Percentiles rank a stretch among this genome's conserved stretches.
These are phyloP conservation scores for Cordyceps militaris DNA, from an alignment of 2,329 filamentous ascomycete species.

Conservation along the genomic window DNA sequence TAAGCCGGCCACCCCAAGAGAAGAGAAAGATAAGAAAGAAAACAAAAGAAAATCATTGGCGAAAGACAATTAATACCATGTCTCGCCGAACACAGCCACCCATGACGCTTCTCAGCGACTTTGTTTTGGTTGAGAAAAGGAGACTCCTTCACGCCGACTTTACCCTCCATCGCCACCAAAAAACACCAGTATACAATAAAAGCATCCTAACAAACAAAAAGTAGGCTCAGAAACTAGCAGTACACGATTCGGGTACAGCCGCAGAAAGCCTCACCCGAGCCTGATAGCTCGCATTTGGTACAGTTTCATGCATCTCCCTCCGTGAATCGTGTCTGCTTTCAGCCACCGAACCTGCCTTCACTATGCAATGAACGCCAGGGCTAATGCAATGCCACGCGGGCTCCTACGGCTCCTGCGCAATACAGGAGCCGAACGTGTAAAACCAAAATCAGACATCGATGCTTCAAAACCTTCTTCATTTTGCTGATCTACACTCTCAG, in stretches of 20 bases:
- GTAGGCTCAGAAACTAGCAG: neutral
- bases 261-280: neutral
- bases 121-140: neutral
- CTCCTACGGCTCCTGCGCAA: neutral
- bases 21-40: neutral
- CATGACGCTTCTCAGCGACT: neutral
- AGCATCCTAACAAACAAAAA: neutral
- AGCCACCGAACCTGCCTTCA: neutral
- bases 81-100: neutral
- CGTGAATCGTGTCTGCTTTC: neutral
- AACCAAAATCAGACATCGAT: conserved; percentile 14
- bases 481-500: no score
- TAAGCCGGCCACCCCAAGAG: neutral
- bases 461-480: conserved; percentile 1
- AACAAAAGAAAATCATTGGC: neutral
- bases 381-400: conserved; percentile 7
- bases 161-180: neutral
- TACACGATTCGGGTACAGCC: neutral
- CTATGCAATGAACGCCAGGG: conserved; percentile 6
- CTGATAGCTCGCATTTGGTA: neutral
- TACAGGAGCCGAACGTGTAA: neutral
- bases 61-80: neutral
- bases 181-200: neutral
- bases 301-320: neutral
- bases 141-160: neutral